A percentile compares a stretch with the other conserved stretches of the same genome.
These are phyloP conservation scores for Cercospora sp. DNA, from an alignment of 2,329 filamentous ascomycete species.

Conservation along the genomic window DNA sequence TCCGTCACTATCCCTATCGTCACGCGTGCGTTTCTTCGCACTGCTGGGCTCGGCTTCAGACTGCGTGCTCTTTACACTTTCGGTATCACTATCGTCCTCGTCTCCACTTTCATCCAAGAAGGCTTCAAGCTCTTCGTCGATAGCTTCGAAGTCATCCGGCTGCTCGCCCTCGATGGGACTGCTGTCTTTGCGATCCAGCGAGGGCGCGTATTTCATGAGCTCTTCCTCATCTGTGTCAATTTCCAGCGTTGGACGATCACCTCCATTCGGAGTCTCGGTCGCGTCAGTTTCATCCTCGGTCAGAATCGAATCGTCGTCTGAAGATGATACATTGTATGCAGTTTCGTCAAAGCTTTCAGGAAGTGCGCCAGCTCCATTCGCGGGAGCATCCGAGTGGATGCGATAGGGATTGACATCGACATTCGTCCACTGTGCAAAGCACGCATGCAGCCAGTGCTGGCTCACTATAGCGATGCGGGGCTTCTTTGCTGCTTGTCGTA, in stretches of 20 bases:
- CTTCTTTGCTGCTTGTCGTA: slow-evolving; percentile 76
- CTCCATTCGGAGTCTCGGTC: slow-evolving; percentile 26
- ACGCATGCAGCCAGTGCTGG: slow-evolving; percentile 84
- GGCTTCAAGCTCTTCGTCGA: slow-evolving; percentile 71
- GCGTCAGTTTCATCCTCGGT: slow-evolving; percentile 36
- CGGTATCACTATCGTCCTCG: slow-evolving; percentile 40
- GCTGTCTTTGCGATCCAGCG: slow-evolving; percentile 41
- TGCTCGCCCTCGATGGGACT: slow-evolving; percentile 33
- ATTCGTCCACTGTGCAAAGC: slow-evolving; percentile 77
- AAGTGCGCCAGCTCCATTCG: slow-evolving; percentile 42
- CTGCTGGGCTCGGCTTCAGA: slow-evolving; percentile 10
- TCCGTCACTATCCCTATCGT: slow-evolving; percentile 37
- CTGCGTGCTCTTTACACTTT: slow-evolving; percentile 31
- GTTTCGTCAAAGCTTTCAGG: slow-evolving; percentile 35
- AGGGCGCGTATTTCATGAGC: slow-evolving; percentile 51
- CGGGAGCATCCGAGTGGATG: slow-evolving; percentile 72
- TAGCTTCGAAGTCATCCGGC: slow-evolving; percentile 46
- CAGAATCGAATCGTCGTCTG: slow-evolving; percentile 48
- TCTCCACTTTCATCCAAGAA: slow-evolving; percentile 63
- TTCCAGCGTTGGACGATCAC: slow-evolving; percentile 17
- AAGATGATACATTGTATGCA: slow-evolving; percentile 45
- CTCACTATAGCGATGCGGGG: slow-evolving; percentile 83
- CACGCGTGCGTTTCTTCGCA: slow-evolving; percentile 36
- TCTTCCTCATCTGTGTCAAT: slow-evolving; percentile 38
- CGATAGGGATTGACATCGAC: slow-evolving; percentile 77